Conservation (phyloP, 805 yeast genomes). For the Soucietia sequanensis region DNA sequence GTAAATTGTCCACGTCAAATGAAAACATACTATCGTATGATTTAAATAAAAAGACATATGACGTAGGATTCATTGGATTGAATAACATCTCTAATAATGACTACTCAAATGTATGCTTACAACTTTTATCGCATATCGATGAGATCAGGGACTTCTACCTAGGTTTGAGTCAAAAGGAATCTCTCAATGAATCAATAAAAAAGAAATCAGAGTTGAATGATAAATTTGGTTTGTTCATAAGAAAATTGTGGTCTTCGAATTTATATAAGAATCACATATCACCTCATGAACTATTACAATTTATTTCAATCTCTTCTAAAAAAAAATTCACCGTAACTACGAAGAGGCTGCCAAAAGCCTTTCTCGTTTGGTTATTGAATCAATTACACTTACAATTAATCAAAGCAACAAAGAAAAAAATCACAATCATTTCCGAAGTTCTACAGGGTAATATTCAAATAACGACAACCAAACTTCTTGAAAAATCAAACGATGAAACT, state of each 20-base stretch:
- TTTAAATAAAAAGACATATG: constrained; percentile 44
- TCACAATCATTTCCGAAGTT: constrained; percentile 26
- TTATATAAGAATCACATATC: constrained; percentile 64
- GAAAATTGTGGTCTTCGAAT: constrained; percentile 64
- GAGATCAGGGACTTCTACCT: constrained; percentile 41
- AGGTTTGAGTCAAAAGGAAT: constrained; percentile 33
- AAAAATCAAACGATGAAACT: constrained; percentile 10
- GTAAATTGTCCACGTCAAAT: constrained; percentile 22
- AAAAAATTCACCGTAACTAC: constrained; percentile 38
- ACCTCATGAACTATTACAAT: constrained; percentile 62
- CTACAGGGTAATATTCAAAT: constrained; percentile 56
- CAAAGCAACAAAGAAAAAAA: constrained; percentile 7
- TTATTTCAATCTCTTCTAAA: constrained; percentile 42
- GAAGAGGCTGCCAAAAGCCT: constrained; percentile 52
- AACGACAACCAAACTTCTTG: constrained; percentile 11
- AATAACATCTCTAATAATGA: constrained; percentile 52
- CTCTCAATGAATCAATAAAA: constrained; percentile 7
- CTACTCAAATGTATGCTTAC: constrained; percentile 58
- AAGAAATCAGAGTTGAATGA: constrained; percentile 29
- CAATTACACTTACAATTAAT: constrained; percentile 29
- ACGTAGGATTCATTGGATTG: constrained; percentile 66
- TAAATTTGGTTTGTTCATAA: constrained; percentile 45
- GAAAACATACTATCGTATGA: constrained; percentile 29
- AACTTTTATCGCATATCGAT: constrained; percentile 52
- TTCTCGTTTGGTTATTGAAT: constrained; percentile 61